Evolutionary conservation across 163 green algal species (phyloP).

Genomic region (Scenedesmus sp.): DNA sequence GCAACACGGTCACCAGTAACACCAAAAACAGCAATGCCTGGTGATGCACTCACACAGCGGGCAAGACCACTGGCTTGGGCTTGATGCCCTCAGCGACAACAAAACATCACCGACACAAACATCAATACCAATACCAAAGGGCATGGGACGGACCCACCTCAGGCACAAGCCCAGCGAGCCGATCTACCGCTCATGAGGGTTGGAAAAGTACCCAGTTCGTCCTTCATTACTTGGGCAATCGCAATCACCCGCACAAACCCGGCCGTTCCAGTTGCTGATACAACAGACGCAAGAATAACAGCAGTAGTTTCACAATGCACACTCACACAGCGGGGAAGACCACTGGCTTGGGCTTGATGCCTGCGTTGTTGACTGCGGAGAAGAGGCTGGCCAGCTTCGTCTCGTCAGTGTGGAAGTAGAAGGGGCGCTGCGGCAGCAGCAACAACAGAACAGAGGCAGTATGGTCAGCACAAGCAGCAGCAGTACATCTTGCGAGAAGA

Average conservation of each 20-base stretch:
- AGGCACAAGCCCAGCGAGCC: no score
- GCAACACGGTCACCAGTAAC: not conserved
- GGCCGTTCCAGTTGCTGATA: not conserved
- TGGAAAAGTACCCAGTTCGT: no score
- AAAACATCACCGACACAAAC: no score
- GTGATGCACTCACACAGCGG: not conserved
- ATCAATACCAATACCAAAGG: no score
- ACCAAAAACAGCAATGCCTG: not conserved
- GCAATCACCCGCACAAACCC: no score
- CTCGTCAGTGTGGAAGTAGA: slow-evolving; percentile 53
- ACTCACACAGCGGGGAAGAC: slow-evolving; percentile 41
- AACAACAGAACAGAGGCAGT: not conserved
- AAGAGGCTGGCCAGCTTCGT: slow-evolving; percentile 32
- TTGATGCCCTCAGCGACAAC: slow-evolving; percentile 12
- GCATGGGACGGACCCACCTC: no score
- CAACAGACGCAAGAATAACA: not conserved
- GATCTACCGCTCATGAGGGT: no score
- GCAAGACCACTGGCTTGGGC: slow-evolving; percentile 45
- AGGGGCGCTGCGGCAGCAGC: slow-evolving; percentile 16
- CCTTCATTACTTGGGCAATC: no score
- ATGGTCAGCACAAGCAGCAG: not conserved
- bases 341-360: slow-evolving; percentile 46
- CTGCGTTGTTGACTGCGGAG: not conserved
- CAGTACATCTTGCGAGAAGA: no score
- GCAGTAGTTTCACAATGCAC: not conserved